phyloP scores from a whole-genome alignment of 2,329 filamentous ascomycete species.

The Aspergillus neotritici region DNA sequence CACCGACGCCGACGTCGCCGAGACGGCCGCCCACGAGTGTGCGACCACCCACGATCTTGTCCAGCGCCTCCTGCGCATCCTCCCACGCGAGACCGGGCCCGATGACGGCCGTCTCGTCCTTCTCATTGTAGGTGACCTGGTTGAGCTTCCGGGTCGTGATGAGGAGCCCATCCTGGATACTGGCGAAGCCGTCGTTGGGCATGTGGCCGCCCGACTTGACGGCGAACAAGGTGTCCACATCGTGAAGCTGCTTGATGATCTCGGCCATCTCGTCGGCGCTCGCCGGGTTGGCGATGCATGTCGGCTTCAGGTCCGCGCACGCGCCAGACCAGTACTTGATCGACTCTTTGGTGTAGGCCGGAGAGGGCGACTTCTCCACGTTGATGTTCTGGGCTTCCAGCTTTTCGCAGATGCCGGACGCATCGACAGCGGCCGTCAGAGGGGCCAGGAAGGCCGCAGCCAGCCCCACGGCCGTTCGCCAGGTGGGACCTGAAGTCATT shows the following conservation, averaged over 20 bases:
- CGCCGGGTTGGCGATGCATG: slow-evolving; percentile 46
- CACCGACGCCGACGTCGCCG: slow-evolving; percentile 45
- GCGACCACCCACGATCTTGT: slow-evolving; percentile 21
- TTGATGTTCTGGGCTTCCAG: slow-evolving; percentile 32
- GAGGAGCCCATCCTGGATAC: slow-evolving; percentile 41
- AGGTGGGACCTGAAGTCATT: slow-evolving; percentile 16
- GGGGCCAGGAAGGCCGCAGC: slow-evolving; percentile 16
- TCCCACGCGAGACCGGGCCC: slow-evolving; percentile 35
- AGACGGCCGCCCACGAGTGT: slow-evolving; percentile 43
- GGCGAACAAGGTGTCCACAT: slow-evolving; percentile 49
- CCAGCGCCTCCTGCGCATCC: slow-evolving; percentile 28
- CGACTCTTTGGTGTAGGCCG: slow-evolving; percentile 36
- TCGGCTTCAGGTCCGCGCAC: slow-evolving; percentile 40
- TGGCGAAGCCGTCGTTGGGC: slow-evolving; percentile 44
- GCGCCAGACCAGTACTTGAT: slow-evolving; percentile 45
- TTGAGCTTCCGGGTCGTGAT: slow-evolving; percentile 43
- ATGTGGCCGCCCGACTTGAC: slow-evolving; percentile 49
- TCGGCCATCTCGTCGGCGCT: slow-evolving; percentile 49
- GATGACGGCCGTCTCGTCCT: slow-evolving; percentile 36
- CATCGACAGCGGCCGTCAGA: slow-evolving; percentile 14
- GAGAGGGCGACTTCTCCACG: slow-evolving; percentile 27
- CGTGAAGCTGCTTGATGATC: slow-evolving; percentile 47
- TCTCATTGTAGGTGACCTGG: slow-evolving; percentile 30
- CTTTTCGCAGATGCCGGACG: slow-evolving; percentile 33
- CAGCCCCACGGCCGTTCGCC: slow-evolving; percentile 15